Conservation (phyloP, 805 yeast genomes). For the Saturnispora diversa region DNA sequence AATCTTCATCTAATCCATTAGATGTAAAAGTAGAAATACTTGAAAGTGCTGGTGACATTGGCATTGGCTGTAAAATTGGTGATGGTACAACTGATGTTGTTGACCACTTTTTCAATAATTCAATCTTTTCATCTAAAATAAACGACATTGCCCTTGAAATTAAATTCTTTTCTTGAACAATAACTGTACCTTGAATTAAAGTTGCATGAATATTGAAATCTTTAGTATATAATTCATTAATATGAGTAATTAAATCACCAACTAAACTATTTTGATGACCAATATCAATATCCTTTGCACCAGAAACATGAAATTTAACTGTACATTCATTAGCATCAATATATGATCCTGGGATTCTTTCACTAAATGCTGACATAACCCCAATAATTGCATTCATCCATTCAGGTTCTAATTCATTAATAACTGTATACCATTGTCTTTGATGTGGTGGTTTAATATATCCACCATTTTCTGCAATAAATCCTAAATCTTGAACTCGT, state of each 20-base stretch:
- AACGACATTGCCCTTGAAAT: slow-evolving; percentile 49
- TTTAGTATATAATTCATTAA: slow-evolving; percentile 63
- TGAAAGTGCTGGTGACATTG: slow-evolving; percentile 13
- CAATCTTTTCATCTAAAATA: slow-evolving; percentile 30
- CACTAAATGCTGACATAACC: slow-evolving; percentile 53
- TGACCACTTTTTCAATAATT: slow-evolving; percentile 8
- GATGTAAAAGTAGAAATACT: slow-evolving; percentile 1
- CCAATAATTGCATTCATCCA: slow-evolving; percentile 57
- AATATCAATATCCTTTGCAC: slow-evolving; percentile 47
- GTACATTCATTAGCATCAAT: slow-evolving; percentile 69
- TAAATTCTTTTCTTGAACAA: slow-evolving; percentile 60
- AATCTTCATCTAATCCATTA: neutral
- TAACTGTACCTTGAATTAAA: slow-evolving; percentile 57
- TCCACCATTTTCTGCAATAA: slow-evolving; percentile 89
- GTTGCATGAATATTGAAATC: slow-evolving; percentile 66
- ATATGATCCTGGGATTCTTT: slow-evolving; percentile 72
- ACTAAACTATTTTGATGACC: slow-evolving; percentile 60
- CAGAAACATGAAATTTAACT: slow-evolving; percentile 67
- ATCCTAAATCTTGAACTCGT: slow-evolving; percentile 61
- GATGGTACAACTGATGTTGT: slow-evolving; percentile 16
- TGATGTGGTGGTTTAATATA: slow-evolving; percentile 50
- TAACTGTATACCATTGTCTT: slow-evolving; percentile 54
- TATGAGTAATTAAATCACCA: slow-evolving; percentile 80
- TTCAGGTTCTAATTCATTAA: slow-evolving; percentile 39
- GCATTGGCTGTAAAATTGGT: slow-evolving; percentile 10